Evolutionary conservation across 306 rosid genomes (phyloP).

Genomic region (Trifolium fragiferum): DNA sequence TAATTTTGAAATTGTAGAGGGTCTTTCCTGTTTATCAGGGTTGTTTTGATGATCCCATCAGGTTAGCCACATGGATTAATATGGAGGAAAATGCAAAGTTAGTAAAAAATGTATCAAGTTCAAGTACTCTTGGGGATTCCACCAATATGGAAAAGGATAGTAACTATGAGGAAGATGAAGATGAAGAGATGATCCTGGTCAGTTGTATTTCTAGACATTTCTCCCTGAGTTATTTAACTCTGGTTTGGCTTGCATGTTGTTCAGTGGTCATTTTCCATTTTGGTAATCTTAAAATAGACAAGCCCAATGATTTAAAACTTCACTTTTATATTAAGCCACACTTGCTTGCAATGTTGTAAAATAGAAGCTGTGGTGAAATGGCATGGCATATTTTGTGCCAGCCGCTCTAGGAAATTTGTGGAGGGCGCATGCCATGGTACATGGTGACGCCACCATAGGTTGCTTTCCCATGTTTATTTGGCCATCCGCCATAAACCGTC

Average conservation of each 20-base stretch:
- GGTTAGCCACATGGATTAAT: slow-evolving; percentile 57
- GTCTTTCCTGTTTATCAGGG: slow-evolving; percentile 24
- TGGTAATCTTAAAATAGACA: slow-evolving; percentile 28
- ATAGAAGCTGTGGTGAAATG: not conserved
- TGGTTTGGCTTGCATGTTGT: slow-evolving; percentile 12
- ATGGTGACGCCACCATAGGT: not conserved
- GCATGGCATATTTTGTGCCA: not conserved
- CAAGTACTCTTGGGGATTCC: slow-evolving; percentile 45
- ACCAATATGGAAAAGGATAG: slow-evolving; percentile 45
- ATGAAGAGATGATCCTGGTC: slow-evolving; percentile 63
- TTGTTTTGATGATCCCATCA: slow-evolving; percentile 41
- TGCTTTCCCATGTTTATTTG: not conserved
- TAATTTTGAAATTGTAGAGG: slow-evolving; percentile 20
- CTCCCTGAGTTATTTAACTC: slow-evolving; percentile 24
- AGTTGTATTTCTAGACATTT: slow-evolving; percentile 32
- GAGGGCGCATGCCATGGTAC: not conserved
- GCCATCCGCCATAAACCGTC: not conserved
- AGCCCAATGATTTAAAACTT: not conserved
- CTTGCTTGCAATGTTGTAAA: slow-evolving; percentile 13
- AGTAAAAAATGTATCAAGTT: slow-evolving; percentile 45
- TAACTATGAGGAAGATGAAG: slow-evolving; percentile 51
- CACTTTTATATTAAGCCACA: not conserved
- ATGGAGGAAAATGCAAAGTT: slow-evolving; percentile 47
- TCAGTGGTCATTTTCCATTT: slow-evolving; percentile 22
- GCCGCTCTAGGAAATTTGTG: not conserved